These are phyloP conservation scores for Trametes punicea DNA, from an alignment of 768 basidiomycete species.

Conservation along the genomic window DNA sequence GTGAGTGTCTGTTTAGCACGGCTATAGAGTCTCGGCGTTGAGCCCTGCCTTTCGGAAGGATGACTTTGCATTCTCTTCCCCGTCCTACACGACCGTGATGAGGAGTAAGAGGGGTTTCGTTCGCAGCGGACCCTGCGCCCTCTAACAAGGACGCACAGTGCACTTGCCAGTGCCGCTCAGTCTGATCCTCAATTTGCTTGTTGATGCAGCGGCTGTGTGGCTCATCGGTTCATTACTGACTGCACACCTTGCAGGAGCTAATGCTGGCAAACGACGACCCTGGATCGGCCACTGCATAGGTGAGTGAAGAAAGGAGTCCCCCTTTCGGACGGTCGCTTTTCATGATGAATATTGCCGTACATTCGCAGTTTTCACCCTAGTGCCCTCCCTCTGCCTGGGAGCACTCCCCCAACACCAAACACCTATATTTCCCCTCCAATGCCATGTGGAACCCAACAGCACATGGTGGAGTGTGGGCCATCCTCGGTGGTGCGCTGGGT, in stretches of 20 bases:
- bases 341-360: conserved; percentile 53
- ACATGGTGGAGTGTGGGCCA: conserved; percentile 62
- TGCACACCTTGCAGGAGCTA: background rate
- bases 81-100: conserved; percentile 89
- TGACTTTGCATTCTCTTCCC: conserved; percentile 85
- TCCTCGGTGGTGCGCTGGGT: conserved; percentile 64
- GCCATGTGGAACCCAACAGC: conserved; percentile 65
- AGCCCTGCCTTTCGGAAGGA: conserved; percentile 31
- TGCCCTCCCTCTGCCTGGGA: conserved; percentile 49
- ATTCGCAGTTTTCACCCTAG: conserved; percentile 91
- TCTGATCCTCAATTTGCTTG: conserved; percentile 7
- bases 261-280: background rate
- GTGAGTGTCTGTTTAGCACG: background rate
- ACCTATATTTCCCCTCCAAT: conserved; percentile 65
- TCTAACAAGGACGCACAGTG: conserved; percentile 57
- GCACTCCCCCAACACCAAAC: conserved; percentile 74
- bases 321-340: background rate
- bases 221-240: too few species aligned
- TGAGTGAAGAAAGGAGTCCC: background rate
- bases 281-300: background rate
- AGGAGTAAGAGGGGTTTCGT: conserved; percentile 74
- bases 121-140: conserved; percentile 70
- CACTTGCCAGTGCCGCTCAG: conserved; percentile 87
- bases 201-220: too few species aligned
- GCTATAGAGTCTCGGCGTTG: background rate